Conservation (phyloP, 306 rosid species). For the Castanea mollissima region DNA sequence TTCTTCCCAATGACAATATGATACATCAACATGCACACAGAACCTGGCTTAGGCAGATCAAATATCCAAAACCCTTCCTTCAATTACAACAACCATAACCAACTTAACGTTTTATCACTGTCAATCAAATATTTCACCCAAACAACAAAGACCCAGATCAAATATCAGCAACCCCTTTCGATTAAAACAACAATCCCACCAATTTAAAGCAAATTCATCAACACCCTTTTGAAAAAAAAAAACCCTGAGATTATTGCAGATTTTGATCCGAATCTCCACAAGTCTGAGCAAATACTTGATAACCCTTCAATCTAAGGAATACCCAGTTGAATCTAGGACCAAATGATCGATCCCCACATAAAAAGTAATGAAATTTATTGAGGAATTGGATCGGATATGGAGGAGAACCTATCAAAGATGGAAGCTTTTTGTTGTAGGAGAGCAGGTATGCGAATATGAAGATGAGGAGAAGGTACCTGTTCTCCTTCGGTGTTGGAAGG, state of each 20-base stretch:
- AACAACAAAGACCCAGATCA: neutral
- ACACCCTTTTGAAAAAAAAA: neutral
- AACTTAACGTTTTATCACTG: neutral
- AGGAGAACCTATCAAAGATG: constrained; percentile 9
- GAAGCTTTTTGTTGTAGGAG: constrained; percentile 22
- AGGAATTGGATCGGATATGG: neutral
- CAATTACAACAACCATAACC: constrained; percentile 10
- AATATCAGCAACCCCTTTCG: neutral
- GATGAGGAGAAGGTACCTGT: constrained; percentile 21
- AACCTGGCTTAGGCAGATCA: constrained; percentile 15
- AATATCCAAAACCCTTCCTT: constrained; percentile 6
- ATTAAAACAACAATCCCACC: neutral
- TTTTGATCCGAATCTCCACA: neutral
- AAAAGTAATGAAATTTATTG: neutral
- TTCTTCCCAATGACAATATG: constrained; percentile 34
- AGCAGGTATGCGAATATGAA: constrained; percentile 20
- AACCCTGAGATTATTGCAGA: neutral
- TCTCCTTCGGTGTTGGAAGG: constrained; percentile 31
- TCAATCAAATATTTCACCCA: neutral
- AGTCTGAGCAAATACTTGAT: neutral
- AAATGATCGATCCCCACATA: neutral
- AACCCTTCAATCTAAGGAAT: neutral
- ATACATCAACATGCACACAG: constrained; percentile 61
- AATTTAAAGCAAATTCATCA: neutral
- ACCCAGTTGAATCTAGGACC: neutral